Base-by-base conservation (phyloP, 177 flowering plant genomes). In the Vitis hybrid region DNA sequence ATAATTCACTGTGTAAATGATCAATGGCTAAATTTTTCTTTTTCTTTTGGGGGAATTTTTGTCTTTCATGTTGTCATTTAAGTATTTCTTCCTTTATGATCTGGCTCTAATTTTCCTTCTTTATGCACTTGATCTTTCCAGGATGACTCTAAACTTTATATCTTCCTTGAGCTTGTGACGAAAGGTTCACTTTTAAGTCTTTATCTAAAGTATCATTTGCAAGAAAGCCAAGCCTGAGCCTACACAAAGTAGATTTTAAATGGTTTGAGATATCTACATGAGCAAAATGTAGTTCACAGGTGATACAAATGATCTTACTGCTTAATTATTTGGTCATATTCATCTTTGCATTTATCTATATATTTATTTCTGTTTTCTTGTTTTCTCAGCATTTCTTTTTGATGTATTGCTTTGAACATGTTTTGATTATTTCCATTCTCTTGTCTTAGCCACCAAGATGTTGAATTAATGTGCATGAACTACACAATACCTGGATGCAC, bases 231-330 rank as follows among this genome's bases (percentile, higher is more conserved):
- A 70, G 94, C 85, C 51, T 18, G 0, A 1, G 18, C 0, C 21
- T 90, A 91, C 75, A 90, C 92, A 68, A 82, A 87, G 73, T 94
- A 91, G 80, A 91, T 91, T 62, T 80, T 91, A 58, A 71, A 64
- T 63, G 94, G 97, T 30, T 80, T 91, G 81, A 84, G 81, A 77
- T 91, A 91, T 85, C 91, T 91, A 69, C 97, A 90, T 80, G 91
- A 81, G 11, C 82, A 74, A 50, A 67, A 81, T 64, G 91, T 91
- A 51, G 71, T 91, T 35, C 94, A 91, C 90, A 88, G 97, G 97
- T 90, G 71, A 72, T 17, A n/a, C 73, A 64, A 48, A 51, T 40
- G 32, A 46, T 9, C 52, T 13, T 13, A 64, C 18, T 24, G 11
- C 0, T 35, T 24, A n/a, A 13, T 10, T 30, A 1, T 52, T 24